Conservation (phyloP, 2,329 filamentous ascomycete genomes). For the Colletotrichum caudatum region DNA sequence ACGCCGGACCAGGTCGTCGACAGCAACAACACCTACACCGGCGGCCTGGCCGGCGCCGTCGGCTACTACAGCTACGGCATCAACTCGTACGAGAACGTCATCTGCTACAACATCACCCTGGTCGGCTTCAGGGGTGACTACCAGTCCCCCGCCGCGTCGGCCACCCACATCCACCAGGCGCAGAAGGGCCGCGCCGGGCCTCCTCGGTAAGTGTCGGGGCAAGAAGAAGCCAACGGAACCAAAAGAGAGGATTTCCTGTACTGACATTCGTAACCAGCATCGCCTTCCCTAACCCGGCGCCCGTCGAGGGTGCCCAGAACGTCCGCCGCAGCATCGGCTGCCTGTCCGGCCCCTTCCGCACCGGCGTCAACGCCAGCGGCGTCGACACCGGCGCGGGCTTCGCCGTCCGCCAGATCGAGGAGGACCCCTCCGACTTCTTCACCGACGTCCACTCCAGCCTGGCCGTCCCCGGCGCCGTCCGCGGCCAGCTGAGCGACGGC, state of each 20-base stretch:
- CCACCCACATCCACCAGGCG: constrained; percentile 68
- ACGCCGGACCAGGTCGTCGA: constrained; percentile 64
- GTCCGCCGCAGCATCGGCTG: constrained; percentile 56
- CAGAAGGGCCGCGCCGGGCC: constrained; percentile 59
- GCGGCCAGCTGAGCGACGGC: constrained; percentile 58
- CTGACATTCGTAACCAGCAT: constrained; percentile 47
- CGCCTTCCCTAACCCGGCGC: constrained; percentile 61
- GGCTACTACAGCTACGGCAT: constrained; percentile 66
- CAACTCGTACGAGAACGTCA: constrained; percentile 58
- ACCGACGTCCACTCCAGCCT: constrained; percentile 64
- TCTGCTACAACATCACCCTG: constrained; percentile 65
- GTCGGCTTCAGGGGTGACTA: constrained; percentile 62
- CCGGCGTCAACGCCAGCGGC: constrained; percentile 48
- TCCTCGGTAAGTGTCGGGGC: constrained; percentile 52
- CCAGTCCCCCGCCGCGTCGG: constrained; percentile 61
- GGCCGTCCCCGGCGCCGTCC: constrained; percentile 62
- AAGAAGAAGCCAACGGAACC: not conserved
- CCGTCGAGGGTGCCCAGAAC: constrained; percentile 48
- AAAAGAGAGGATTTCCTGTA: no score
- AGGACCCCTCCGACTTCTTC: constrained; percentile 63
- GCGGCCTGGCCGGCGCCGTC: constrained; percentile 57
- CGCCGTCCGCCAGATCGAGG: constrained; percentile 62
- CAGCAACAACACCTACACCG: constrained; percentile 51
- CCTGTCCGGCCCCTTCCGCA: constrained; percentile 52
- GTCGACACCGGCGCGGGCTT: constrained; percentile 57